A percentile compares a stretch with the other conserved stretches of the same genome.
Evolutionary conservation across 176 grass and related monocot genomes (phyloP).

Genomic region (Rhynchospora breviuscula): DNA sequence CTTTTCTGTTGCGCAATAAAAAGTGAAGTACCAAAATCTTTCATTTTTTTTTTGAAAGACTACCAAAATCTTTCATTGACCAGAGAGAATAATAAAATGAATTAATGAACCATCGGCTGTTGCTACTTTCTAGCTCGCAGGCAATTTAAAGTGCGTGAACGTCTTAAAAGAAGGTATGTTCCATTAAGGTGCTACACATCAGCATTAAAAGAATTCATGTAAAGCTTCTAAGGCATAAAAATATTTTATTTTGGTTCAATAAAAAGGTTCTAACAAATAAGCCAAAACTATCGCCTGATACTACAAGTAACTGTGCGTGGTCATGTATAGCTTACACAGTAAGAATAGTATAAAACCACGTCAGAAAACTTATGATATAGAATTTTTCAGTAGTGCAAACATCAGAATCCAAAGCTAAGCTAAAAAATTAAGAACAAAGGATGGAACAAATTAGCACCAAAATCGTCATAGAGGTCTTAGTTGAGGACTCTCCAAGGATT

Average conservation of each 20-base stretch:
- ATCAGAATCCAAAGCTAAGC: no score
- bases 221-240: neutral
- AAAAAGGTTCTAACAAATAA: neutral
- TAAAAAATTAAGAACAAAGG: no score
- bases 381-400: no score
- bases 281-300: neutral
- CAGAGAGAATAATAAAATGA: neutral
- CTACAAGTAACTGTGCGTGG: no score
- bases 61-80: neutral
- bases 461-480: no score
- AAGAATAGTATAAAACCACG: no score
- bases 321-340: no score
- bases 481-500: no score
- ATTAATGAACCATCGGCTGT: neutral
- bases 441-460: no score
- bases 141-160: neutral
- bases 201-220: neutral
- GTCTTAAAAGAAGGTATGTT: slow-evolving; percentile 4
- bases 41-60: no score
- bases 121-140: neutral
- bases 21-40: neutral
- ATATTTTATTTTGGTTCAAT: no score
- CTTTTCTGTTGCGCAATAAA: neutral
- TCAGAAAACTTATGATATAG: no score
- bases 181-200: neutral